Evolutionary conservation across 805 yeast species (phyloP).

Genomic region (Candida nanaspora): DNA sequence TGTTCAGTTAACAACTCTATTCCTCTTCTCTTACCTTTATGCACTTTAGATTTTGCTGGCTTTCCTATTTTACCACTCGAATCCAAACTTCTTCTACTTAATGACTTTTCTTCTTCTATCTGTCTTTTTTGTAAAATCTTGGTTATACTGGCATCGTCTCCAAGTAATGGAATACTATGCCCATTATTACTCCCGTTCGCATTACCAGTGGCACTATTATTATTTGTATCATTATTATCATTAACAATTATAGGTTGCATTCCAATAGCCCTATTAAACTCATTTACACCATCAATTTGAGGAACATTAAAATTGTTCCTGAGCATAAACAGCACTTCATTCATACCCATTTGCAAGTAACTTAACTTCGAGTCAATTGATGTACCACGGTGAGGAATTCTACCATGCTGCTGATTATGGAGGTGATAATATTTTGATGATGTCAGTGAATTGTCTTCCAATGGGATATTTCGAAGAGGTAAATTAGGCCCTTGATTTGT

Average conservation of each 20-base stretch:
- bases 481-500: not conserved
- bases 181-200: not conserved
- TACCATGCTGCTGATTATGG: not conserved
- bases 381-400: not conserved
- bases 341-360: conserved; percentile 27
- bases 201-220: not conserved
- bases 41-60: not conserved
- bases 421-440: not conserved
- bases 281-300: not conserved
- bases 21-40: not conserved
- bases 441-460: not conserved
- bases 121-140: not conserved
- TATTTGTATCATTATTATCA: not conserved
- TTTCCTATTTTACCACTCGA: not conserved
- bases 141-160: not conserved
- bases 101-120: too few species aligned
- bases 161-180: not conserved
- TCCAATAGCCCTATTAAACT: not conserved
- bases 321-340: conserved; percentile 26
- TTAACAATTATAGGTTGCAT: not conserved
- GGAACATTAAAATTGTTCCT: conserved; percentile 4
- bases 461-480: conserved; percentile 1
- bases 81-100: too few species aligned
- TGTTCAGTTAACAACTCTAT: conserved; percentile 3
- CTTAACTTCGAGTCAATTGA: conserved; percentile 20